phyloP scores from a whole-genome alignment of 768 basidiomycete species.

The Coprinopsis marcescibilis region DNA sequence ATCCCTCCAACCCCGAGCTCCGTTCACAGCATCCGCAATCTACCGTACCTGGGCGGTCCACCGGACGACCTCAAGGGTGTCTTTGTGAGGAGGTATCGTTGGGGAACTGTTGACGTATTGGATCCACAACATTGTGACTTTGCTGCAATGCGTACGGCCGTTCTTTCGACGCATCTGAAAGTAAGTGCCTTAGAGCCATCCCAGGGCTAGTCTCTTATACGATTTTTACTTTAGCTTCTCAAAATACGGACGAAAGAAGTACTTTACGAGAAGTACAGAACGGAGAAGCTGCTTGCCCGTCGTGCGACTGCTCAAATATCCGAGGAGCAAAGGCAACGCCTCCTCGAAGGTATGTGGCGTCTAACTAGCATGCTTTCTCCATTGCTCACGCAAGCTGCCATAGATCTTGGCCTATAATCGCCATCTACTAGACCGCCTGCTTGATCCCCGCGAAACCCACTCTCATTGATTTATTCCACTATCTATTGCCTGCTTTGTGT shows the following conservation, averaged over 20 bases:
- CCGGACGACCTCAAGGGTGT: conserved; percentile 69
- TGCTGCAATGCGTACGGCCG: conserved; percentile 73
- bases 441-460: not conserved
- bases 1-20: conserved; percentile 32
- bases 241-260: conserved; percentile 83
- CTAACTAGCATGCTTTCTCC: not conserved
- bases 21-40: conserved; percentile 28
- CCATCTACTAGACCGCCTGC: too few species aligned
- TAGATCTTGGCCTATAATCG: conserved; percentile 23
- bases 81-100: conserved; percentile 75
- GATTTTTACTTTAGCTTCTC: conserved; percentile 46
- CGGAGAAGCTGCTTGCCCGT: conserved; percentile 83
- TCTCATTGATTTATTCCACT: not conserved
- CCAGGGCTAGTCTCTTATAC: conserved; percentile 5
- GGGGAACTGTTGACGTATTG: conserved; percentile 86
- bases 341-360: conserved; percentile 58
- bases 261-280: conserved; percentile 89
- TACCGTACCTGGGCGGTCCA: conserved; percentile 44
- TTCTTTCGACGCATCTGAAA: conserved; percentile 82
- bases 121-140: conserved; percentile 87
- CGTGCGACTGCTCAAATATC: conserved; percentile 77
- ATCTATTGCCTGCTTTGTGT: not conserved
- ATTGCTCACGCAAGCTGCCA: not conserved
- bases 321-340: conserved; percentile 63
- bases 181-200: conserved; percentile 31